Evolutionary conservation across 257 asterid genomes (phyloP), one percentile per base, ranked within the genome.

Genomic region (Solanum appendiculatum): DNA sequence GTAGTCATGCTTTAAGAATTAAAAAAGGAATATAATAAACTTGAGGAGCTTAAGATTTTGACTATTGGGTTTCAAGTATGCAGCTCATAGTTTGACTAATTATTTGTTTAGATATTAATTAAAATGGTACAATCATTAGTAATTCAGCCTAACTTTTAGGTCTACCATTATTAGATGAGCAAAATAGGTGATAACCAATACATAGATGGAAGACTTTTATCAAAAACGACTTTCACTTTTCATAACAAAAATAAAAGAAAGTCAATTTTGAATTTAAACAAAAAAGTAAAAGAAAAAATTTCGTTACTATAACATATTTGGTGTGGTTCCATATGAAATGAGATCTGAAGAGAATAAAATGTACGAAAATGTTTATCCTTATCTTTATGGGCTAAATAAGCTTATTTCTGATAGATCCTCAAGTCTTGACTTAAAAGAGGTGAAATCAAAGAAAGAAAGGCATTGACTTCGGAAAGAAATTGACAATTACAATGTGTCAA

Each of bases 81-180:
- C 42, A 44, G 66, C 27, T 80, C 29, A 18, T 78, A 46, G 39
- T 46, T 80, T 29, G 85, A 29, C 63, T 16, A 80, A 80, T 80
- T 20, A 46, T 29, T 80, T 27, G 66, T 80, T 80, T 46, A 40
- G 27, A 46, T 27, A 3, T 42, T 14, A 40, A 77, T 42, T 42
- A 75, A 78, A 15, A 21, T 21, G 84, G 84, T 42, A 78, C n/a
- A 8, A 25, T 77, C 37, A 42, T 42, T 34, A n/a, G 44, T 9
- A 75, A 75, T 44, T 13, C 83, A 40, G 83, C 36, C 63, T 11
- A 36, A 34, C 29, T 72, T 34, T 36, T 18, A 72, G 27, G 29
- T 72, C 81, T 72, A 72, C 29, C 48, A 72, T 10, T 34, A 72
- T 21, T 18, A 33, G 25, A 69, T 69, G 42, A 7, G 42, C 14